Evolutionary conservation across 2,329 filamentous ascomycete species (phyloP), one percentile per base, ranked within the genome.

Genomic region (Magnaporthiopsis incrustans): DNA sequence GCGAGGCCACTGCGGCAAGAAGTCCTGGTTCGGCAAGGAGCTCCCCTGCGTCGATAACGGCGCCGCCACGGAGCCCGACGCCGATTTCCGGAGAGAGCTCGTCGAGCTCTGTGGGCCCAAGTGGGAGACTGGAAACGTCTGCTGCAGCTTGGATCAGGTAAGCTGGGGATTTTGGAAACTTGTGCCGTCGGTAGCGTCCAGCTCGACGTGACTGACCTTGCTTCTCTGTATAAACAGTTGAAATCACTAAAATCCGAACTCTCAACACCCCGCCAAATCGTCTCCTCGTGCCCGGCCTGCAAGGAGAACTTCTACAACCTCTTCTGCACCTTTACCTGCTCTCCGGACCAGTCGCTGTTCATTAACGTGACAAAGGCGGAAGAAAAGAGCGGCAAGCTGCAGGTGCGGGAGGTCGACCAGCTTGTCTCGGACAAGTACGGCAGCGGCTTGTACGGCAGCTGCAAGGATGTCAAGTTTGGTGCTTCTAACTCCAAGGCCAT

Each of bases 261-360:
- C 65, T 89, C 91, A 69, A 91, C 91, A 27, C 94, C 92, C 2
- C 92, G 93, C 70, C 87, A 89, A 65, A 89, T 99, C 72, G 92
- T 99, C 73, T 88, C 92, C 32, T 92, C 92, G 12, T 99, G 95
- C 74, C 95, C 95, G 1, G 95, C 96, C 38, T 99, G 95, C 84
- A 96, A 95, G 77, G 89, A 93, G 71, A 99, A 99, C 80, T 99
- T 99, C 81, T 98, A 91, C 81, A 96, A 99, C 78, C 82, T 96
- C 59, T 99, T 99, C 76, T 99, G 95, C 79, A 96, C 92, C 5
- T 98, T 99, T 73, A 98, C 93, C 2, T 99, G 96, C 79, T 99
- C 95, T 5, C 94, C 96, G 7, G 90, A 99, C 72, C 95, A 99
- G 75, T 97, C 92, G 0, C 81, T 96, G 0, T 99, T 99, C 73